Evolutionary conservation across 352 stramenopile species (phyloP).

Genomic region (Globisporangium nodosum): DNA sequence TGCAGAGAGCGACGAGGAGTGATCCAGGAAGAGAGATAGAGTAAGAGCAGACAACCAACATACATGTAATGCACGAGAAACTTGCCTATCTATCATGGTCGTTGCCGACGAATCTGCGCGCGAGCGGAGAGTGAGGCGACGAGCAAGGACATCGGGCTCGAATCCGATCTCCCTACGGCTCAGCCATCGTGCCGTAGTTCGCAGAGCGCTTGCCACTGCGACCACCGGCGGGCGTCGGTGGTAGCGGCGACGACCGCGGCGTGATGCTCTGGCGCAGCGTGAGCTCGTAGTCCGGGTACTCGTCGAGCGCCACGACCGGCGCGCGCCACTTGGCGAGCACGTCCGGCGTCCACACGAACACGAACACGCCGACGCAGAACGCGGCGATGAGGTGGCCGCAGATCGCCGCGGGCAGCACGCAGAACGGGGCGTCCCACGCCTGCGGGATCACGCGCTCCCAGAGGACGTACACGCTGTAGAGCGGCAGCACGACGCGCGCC

Average conservation of each 20-base stretch:
- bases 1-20: background rate
- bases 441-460: conserved; percentile 68
- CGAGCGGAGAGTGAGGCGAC: background rate
- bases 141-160: background rate
- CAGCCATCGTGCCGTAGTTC: conserved; percentile 31
- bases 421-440: conserved; percentile 34
- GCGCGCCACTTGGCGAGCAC: conserved; percentile 70
- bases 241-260: conserved; percentile 53
- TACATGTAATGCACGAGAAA: background rate
- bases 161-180: background rate
- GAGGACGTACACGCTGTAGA: conserved; percentile 79
- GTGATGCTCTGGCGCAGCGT: conserved; percentile 75
- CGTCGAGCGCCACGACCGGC: conserved; percentile 59
- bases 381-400: conserved; percentile 77
- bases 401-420: conserved; percentile 53
- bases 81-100: conserved; percentile 4
- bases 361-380: conserved; percentile 78
- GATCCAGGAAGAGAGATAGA: background rate
- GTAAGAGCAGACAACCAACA: background rate
- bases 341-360: conserved; percentile 81
- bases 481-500: conserved; percentile 62
- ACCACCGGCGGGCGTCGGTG: conserved; percentile 16
- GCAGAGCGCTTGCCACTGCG: conserved; percentile 11
- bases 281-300: conserved; percentile 75
- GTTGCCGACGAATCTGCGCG: background rate